Conservation (phyloP, 768 basidiomycete species). For the Peribolospora baueri region DNA sequence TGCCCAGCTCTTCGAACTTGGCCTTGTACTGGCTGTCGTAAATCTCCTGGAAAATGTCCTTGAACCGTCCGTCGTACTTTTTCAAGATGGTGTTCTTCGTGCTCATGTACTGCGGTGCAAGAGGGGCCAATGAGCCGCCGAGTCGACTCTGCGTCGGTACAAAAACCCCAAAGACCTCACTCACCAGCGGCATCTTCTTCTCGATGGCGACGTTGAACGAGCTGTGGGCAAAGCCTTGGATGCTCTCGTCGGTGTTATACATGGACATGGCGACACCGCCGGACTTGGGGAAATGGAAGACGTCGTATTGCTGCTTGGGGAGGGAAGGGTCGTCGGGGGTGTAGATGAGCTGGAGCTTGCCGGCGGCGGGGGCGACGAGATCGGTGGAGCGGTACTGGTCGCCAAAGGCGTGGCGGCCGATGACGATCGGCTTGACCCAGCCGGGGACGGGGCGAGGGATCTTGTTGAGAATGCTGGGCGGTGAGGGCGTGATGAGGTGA, state of each 20-base stretch:
- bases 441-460: conserved; percentile 89
- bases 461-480: conserved; percentile 36
- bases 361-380: conserved; percentile 68
- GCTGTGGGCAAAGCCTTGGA: conserved; percentile 82
- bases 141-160: neutral
- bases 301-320: conserved; percentile 28
- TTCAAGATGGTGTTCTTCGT: conserved; percentile 96
- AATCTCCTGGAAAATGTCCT: conserved; percentile 90
- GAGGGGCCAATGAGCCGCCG: neutral
- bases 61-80: conserved; percentile 96
- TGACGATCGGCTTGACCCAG: conserved; percentile 88
- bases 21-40: conserved; percentile 34
- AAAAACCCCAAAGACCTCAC: conserved; percentile 2
- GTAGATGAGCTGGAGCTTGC: conserved; percentile 79
- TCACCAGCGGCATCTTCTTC: conserved; percentile 26
- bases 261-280: conserved; percentile 74
- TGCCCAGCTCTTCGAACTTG: conserved; percentile 20
- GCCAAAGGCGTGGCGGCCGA: conserved; percentile 91
- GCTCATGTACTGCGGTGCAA: conserved; percentile 50
- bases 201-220: conserved; percentile 84
- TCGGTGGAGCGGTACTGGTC: conserved; percentile 96
- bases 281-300: conserved; percentile 77
- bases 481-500: too few relatives aligned
- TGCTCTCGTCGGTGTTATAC: conserved; percentile 31
- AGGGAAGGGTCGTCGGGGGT: conserved; percentile 43